These are phyloP conservation scores for Leersia perrieri DNA, from an alignment of 176 grass and related monocot genomes.

Conservation along the genomic window DNA sequence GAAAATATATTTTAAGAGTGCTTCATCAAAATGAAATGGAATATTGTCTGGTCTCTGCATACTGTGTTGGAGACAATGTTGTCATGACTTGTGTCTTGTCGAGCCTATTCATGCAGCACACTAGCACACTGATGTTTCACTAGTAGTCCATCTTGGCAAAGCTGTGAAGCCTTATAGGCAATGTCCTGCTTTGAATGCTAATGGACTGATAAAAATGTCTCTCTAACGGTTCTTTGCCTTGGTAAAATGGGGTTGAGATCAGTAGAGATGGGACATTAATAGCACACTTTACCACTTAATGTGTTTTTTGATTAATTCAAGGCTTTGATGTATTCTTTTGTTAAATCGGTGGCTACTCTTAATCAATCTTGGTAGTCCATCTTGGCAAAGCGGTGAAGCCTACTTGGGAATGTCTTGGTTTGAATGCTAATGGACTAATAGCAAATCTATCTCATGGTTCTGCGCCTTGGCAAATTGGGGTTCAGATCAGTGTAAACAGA, in stretches of 20 bases:
- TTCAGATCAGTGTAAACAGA: not conserved
- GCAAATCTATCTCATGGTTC: not conserved
- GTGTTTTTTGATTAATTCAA: not conserved
- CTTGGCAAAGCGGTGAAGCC: slow-evolving; percentile 43
- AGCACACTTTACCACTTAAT: not conserved
- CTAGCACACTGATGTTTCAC: not conserved
- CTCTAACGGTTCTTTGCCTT: slow-evolving; percentile 26
- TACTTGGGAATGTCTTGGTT: slow-evolving; percentile 34
- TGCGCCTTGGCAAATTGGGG: not conserved
- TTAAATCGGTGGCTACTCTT: not conserved
- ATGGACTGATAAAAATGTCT: slow-evolving; percentile 48
- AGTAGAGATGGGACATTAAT: slow-evolving; percentile 37
- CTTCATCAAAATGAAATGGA: not conserved
- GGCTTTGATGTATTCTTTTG: not conserved
- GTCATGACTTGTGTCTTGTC: not conserved
- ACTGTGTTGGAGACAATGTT: not conserved
- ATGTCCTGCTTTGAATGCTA: slow-evolving; percentile 77
- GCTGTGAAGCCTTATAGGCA: slow-evolving; percentile 18
- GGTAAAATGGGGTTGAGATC: slow-evolving; percentile 22
- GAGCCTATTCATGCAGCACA: no score
- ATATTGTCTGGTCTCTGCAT: not conserved
- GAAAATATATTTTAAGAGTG: not conserved
- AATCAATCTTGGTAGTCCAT: slow-evolving; percentile 20
- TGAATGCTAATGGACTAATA: slow-evolving; percentile 67
- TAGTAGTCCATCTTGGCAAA: slow-evolving; percentile 71